Conservation (phyloP, 768 basidiomycete genomes). For the Lepiota brunneoincarnata region DNA sequence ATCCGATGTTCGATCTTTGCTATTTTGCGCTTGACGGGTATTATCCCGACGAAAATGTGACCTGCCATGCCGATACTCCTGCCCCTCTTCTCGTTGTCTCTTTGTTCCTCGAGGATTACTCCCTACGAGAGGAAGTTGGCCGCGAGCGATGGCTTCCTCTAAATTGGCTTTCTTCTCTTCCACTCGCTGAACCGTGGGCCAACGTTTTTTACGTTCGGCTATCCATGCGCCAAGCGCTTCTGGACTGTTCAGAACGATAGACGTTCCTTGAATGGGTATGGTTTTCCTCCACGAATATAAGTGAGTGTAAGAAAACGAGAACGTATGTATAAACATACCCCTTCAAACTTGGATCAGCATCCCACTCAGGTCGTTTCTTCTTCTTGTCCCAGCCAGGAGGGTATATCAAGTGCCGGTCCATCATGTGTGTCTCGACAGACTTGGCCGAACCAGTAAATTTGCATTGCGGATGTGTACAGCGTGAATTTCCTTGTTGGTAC, state of each 20-base stretch:
- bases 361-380: constrained; percentile 60
- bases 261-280: constrained; percentile 78
- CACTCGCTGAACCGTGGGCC: constrained; percentile 68
- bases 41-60: background rate
- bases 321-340: constrained; percentile 44
- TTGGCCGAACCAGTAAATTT: constrained; percentile 67
- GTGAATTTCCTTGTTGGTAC: constrained; percentile 60
- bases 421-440: constrained; percentile 76
- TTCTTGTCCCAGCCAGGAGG: constrained; percentile 68
- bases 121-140: constrained; percentile 60
- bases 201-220: constrained; percentile 82
- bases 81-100: constrained; percentile 33
- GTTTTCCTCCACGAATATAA: constrained; percentile 48
- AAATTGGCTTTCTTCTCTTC: constrained; percentile 80
- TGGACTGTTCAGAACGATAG: constrained; percentile 70
- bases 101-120: constrained; percentile 39
- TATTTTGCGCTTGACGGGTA: background rate
- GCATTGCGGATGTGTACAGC: constrained; percentile 66
- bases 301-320: background rate
- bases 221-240: constrained; percentile 86
- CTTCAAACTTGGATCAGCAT: constrained; percentile 78
- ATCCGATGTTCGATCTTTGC: background rate
- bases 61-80: background rate
- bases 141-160: constrained; percentile 77
- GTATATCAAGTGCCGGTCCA: constrained; percentile 87